phyloP scores from a whole-genome alignment of 2,329 filamentous ascomycete genomes.

The Venturia pyrina region DNA sequence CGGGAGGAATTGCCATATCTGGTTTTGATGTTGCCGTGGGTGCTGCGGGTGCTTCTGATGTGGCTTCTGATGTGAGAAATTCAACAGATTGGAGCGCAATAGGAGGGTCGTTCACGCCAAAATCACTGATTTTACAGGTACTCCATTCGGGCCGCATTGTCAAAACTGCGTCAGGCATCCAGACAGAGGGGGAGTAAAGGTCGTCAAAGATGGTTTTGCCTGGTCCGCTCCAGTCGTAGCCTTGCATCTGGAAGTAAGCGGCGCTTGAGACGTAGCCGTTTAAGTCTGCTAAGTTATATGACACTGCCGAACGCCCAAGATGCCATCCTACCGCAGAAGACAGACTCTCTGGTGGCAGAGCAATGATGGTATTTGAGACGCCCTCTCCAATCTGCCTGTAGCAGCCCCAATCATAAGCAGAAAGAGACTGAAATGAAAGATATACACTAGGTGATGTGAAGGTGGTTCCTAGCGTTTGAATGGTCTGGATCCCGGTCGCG shows the following conservation, averaged over 20 bases:
- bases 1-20: neutral
- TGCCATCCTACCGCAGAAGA: slow-evolving; percentile 7
- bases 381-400: neutral
- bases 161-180: neutral
- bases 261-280: slow-evolving; percentile 6
- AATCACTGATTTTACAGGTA: neutral
- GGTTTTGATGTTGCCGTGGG: neutral
- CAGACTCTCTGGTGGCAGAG: neutral
- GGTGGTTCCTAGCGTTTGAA: neutral
- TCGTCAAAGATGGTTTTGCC: neutral
- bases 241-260: slow-evolving; percentile 3
- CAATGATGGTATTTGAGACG: slow-evolving; percentile 6
- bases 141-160: neutral
- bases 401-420: slow-evolving; percentile 7
- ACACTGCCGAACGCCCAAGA: neutral
- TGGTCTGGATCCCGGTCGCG: neutral
- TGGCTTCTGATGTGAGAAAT: neutral
- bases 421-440: neutral
- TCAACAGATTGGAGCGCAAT: neutral
- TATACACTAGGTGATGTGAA: slow-evolving; percentile 4
- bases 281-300: slow-evolving; percentile 3
- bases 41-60: neutral
- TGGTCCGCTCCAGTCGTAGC: neutral
- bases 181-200: neutral
- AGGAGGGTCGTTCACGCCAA: neutral